Conservation (phyloP, 179 eudicot genomes). For the Silene vulgaris region DNA sequence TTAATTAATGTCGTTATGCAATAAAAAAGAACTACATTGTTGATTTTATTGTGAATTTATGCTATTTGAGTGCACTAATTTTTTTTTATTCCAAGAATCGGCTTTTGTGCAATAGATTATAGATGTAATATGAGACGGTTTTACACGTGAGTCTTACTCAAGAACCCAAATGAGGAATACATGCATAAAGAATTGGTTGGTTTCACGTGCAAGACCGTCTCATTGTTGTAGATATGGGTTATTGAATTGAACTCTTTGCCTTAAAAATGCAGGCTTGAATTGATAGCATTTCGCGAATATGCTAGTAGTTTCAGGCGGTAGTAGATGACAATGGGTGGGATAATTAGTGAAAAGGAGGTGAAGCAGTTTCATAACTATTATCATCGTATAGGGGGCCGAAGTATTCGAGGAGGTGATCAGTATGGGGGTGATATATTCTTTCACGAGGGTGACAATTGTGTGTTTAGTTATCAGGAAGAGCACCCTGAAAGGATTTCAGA, state of each 20-base stretch:
- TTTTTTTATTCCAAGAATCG: not conserved
- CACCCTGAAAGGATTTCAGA: conserved; percentile 25
- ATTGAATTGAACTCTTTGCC: not conserved
- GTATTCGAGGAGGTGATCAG: conserved; percentile 26
- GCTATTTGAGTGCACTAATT: not conserved
- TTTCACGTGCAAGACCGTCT: not conserved
- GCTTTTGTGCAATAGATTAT: too few relatives aligned
- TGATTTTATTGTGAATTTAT: not conserved
- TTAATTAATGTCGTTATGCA: not conserved
- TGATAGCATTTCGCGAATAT: not conserved
- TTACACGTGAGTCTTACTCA: not conserved
- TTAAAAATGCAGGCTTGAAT: not conserved
- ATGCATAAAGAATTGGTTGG: too few relatives aligned
- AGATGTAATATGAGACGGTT: not conserved
- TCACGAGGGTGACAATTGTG: conserved; percentile 38
- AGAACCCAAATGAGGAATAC: too few relatives aligned
- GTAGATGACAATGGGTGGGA: conserved; percentile 45
- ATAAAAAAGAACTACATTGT: not conserved
- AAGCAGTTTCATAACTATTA: conserved; percentile 33
- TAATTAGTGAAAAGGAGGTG: conserved; percentile 50
- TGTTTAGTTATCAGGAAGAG: conserved; percentile 35
- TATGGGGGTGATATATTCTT: conserved; percentile 29
- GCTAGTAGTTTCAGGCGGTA: conserved; percentile 23
- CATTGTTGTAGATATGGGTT: not conserved
- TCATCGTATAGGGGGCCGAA: conserved; percentile 32